phyloP scores from a whole-genome alignment of 2,329 filamentous ascomycete species.

The Stenocarpella maydis region DNA sequence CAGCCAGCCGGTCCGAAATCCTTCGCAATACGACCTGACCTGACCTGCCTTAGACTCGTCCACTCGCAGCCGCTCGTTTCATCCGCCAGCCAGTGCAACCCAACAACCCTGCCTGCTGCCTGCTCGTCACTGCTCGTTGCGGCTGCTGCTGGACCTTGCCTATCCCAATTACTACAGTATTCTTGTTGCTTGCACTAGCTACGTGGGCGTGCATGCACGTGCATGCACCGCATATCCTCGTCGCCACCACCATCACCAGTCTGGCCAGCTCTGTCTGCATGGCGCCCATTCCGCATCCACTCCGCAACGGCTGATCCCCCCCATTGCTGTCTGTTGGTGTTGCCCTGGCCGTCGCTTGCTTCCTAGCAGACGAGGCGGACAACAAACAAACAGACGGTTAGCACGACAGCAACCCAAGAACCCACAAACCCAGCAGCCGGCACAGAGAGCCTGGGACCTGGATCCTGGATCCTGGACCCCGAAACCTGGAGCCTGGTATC shows the following conservation, averaged over 20 bases:
- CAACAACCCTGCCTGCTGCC: background rate
- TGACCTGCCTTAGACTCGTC: background rate
- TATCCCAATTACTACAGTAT: background rate
- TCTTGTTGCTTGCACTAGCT: no score
- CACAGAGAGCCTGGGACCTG: background rate
- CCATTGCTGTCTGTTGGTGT: background rate
- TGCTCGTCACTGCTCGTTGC: background rate
- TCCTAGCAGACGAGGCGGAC: no score
- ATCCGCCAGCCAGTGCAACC: background rate
- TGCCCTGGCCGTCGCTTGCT: background rate
- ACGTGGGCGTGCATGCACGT: background rate
- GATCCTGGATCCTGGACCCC: background rate
- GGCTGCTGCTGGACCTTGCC: background rate
- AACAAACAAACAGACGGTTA: no score
- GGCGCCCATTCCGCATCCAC: constrained; percentile 18
- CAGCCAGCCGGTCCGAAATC: background rate
- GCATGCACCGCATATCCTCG: background rate
- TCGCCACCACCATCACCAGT: background rate
- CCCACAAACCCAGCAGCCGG: background rate
- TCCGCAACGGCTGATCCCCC: constrained; percentile 20
- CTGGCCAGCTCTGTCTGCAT: constrained; percentile 22
- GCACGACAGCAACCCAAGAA: no score
- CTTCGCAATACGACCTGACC: background rate
- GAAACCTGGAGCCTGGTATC: constrained; percentile 10
- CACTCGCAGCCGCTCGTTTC: constrained; percentile 21